Base-by-base conservation (phyloP, 805 yeast genomes). In the Lipomyces orientalis region DNA sequence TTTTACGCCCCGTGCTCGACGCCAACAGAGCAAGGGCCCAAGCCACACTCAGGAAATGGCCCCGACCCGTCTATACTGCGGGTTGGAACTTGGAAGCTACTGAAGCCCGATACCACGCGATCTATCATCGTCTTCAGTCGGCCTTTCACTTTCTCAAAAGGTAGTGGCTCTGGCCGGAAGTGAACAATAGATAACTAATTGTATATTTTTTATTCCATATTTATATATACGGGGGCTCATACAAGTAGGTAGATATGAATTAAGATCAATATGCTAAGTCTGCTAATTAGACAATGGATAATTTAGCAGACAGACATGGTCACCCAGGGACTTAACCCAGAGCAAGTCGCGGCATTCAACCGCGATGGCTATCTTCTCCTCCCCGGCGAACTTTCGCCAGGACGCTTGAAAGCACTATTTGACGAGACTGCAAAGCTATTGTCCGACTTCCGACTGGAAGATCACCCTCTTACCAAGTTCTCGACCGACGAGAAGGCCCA, bases 381-480 rank as follows among this genome's bases (percentile, higher is more conserved):
- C 16, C 86, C 85, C 0, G 81, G 82, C 64, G 91, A 87, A 71
- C 79, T 90, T 22, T 70, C 82, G 0, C 69, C 74, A 0, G 80
- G 78, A 1, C 83, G 84, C 56, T 83, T 86, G 2, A 58, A 70
- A 0, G 73, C 70, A 0, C 76, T 89, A 49, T 75, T 87, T 55
- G 62, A 68, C 0, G 82, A 83, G 68, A 81, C 90, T 1, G 78
- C 79, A 14, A 63, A 76, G 22, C 78, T 90, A 34, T 79, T 88
- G 58, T 70, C 75, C 0, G 79, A 81, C 6, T 82, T 90, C 60
- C 88, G 88, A 70, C 71, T 87, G 7, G 71, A 78, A 1, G 78
- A 78, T 7, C 95, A 90, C 73, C 94, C 96, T 16, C 75, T 84
- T 75, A 90, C 93, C 10, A 85, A 83, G 75, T 90, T 90, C 81